Conservation (phyloP, 2,329 filamentous ascomycete species). For the Exophiala calicioides region DNA sequence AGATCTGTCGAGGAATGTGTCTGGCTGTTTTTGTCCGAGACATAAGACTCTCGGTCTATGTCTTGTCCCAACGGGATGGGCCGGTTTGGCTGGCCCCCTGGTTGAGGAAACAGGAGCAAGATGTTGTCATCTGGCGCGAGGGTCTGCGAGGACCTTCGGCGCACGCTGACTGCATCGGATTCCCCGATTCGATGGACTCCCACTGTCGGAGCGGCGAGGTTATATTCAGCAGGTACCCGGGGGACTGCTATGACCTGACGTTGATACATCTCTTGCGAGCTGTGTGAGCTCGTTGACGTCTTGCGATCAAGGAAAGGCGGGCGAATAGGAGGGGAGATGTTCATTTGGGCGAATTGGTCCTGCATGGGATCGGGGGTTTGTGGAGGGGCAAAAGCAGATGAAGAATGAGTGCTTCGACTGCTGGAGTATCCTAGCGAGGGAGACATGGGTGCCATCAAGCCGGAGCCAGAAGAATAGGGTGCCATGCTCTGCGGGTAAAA, state of each 20-base stretch:
- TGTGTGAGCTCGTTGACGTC: conserved; percentile 13
- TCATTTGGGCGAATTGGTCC: conserved; percentile 19
- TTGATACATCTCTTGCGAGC: conserved; percentile 13
- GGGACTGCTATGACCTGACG: conserved; percentile 2
- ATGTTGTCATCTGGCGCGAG: conserved; percentile 28
- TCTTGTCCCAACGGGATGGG: conserved; percentile 6
- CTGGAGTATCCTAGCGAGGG: conserved; percentile 26
- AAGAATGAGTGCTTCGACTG: conserved; percentile 28
- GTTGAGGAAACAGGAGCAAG: conserved; percentile 22
- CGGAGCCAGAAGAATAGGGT: conserved; percentile 12
- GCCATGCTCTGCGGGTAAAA: conserved; percentile 14
- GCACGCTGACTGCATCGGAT: conserved; percentile 19
- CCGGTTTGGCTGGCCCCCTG: conserved; percentile 7
- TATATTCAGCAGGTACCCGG: neutral
- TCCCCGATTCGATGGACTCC: conserved; percentile 15
- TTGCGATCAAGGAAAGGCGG: conserved; percentile 10
- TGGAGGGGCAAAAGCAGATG: conserved; percentile 11
- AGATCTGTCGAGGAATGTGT: conserved; percentile 7
- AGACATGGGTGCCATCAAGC: conserved; percentile 17
- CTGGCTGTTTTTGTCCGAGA: conserved; percentile 7
- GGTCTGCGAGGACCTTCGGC: conserved; percentile 26
- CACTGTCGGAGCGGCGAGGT: conserved; percentile 3
- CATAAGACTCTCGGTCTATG: conserved; percentile 8
- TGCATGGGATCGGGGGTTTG: conserved; percentile 15
- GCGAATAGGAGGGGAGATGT: conserved; percentile 7